Evolutionary conservation across 208 protist genomes (phyloP).

Genomic region (Lotmaria passim): DNA sequence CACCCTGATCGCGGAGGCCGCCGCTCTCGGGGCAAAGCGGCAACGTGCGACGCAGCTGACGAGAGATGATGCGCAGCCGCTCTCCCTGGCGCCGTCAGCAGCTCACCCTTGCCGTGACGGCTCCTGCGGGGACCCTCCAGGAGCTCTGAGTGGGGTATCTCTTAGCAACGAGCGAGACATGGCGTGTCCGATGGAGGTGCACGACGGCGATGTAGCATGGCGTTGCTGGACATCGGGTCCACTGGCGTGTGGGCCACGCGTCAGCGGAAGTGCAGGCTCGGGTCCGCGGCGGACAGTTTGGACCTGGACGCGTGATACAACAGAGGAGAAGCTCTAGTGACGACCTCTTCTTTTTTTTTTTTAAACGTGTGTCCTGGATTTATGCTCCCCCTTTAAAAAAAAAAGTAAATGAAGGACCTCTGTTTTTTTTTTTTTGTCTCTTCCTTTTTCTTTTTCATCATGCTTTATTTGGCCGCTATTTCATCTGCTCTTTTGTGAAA

Average conservation of each 20-base stretch:
- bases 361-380: neutral
- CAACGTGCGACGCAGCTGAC: neutral
- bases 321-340: neutral
- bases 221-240: neutral
- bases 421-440: neutral
- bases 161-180: too few relatives aligned
- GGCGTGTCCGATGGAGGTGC: neutral
- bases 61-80: neutral
- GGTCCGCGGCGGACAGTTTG: slow-evolving; percentile 19
- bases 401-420: too few relatives aligned
- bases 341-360: neutral
- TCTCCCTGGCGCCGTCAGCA: neutral
- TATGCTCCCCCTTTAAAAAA: neutral
- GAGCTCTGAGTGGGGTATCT: neutral
- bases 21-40: slow-evolving; percentile 26
- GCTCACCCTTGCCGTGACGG: neutral
- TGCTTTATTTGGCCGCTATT: neutral
- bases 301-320: slow-evolving; percentile 1
- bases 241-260: neutral
- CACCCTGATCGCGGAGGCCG: slow-evolving; percentile 28
- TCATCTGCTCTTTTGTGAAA: neutral
- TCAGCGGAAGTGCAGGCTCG: neutral
- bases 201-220: neutral
- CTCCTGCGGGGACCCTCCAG: too few relatives aligned
- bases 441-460: neutral